These are phyloP conservation scores for Schoenoplectus tabernaemontani DNA, from an alignment of 202 grass and related monocot species.

Conservation along the genomic window DNA sequence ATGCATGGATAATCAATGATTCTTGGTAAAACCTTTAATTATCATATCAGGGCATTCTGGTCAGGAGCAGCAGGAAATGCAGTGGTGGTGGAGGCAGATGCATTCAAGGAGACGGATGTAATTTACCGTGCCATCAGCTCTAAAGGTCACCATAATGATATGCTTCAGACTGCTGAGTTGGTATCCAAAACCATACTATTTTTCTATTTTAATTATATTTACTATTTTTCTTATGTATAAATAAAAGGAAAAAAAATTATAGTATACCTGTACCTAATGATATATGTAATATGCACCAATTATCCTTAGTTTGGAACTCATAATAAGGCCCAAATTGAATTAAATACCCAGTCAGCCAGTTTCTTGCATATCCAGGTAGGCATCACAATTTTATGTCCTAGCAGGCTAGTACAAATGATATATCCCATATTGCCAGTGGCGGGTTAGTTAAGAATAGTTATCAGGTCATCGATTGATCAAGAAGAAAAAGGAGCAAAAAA, in stretches of 20 bases:
- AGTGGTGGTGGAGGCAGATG: conserved; percentile 76
- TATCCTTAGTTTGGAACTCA: no score
- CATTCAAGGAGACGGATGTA: conserved; percentile 85
- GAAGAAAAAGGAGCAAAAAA: background rate
- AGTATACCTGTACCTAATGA: background rate
- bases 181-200: conserved; percentile 21
- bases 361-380: background rate
- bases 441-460: background rate
- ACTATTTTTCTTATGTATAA: background rate
- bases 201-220: background rate
- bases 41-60: conserved; percentile 50
- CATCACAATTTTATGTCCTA: background rate
- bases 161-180: conserved; percentile 85
- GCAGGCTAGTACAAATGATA: background rate
- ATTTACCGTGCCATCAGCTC: conserved; percentile 94
- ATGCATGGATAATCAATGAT: background rate
- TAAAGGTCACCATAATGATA: conserved; percentile 83
- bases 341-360: background rate
- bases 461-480: background rate
- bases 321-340: no score
- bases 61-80: conserved; percentile 31
- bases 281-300: background rate
- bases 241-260: background rate
- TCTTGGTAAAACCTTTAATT: background rate
- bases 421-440: background rate